Conservation (phyloP, 305 asterid genomes). For the Withania somnifera region DNA sequence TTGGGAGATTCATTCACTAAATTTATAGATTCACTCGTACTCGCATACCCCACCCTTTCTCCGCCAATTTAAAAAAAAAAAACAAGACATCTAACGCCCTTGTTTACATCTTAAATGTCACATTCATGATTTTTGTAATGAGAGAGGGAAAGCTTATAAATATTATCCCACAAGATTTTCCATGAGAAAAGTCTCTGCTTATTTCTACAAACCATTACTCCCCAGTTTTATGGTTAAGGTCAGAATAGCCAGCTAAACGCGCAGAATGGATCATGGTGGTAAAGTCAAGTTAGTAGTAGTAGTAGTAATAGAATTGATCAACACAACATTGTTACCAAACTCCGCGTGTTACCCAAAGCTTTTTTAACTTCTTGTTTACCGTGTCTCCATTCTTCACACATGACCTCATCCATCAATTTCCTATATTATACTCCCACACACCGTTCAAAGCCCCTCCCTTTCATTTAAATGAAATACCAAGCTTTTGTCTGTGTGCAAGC, state of each 20-base stretch:
- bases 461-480: too few species aligned
- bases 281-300: background rate
- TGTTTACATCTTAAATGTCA: background rate
- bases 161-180: background rate
- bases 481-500: too few species aligned
- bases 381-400: background rate
- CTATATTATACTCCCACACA: too few species aligned
- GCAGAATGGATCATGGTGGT: background rate
- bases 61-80: too few species aligned
- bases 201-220: background rate
- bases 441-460: too few species aligned
- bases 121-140: background rate
- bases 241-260: background rate
- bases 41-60: background rate
- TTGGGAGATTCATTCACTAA: background rate
- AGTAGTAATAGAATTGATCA: background rate
- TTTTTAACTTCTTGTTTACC: background rate
- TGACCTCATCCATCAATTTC: background rate
- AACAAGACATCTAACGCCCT: background rate
- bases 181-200: background rate
- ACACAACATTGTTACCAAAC: background rate
- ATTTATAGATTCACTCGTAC: background rate
- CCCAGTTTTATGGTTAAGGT: background rate
- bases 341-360: background rate
- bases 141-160: background rate